Conservation (phyloP, 129 eudicot species). For the Heracleum sosnowskyi region DNA sequence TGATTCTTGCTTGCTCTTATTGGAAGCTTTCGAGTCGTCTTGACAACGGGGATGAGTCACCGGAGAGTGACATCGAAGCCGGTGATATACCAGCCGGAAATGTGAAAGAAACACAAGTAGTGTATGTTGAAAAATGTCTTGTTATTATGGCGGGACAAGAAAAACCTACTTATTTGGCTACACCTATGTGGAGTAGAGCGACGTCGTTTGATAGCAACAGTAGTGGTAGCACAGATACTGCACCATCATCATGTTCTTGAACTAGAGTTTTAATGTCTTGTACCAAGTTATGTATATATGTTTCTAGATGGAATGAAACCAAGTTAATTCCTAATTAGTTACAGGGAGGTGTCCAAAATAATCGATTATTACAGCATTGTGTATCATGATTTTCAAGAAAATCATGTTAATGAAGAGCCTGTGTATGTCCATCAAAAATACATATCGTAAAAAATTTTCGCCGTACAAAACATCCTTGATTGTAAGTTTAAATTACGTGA, state of each 20-base stretch:
- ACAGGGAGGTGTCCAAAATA: no score
- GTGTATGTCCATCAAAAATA: no score
- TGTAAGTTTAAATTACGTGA: no score
- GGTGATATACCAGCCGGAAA: background rate
- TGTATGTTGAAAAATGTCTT: slow-evolving; percentile 19
- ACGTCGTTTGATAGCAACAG: slow-evolving; percentile 21
- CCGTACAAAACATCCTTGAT: no score
- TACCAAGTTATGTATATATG: no score
- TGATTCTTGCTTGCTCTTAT: slow-evolving; percentile 47
- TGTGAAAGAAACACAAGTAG: slow-evolving; percentile 6
- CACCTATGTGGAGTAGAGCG: slow-evolving; percentile 24
- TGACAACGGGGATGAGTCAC: background rate
- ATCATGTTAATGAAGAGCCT: no score
- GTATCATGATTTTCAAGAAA: no score
- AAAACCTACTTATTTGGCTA: slow-evolving; percentile 45
- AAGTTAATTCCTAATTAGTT: no score
- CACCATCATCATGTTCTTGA: background rate
- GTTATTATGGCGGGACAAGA: slow-evolving; percentile 52
- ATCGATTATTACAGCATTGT: no score
- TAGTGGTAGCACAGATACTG: slow-evolving; percentile 1
- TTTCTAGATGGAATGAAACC: no score
- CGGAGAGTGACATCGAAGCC: slow-evolving; percentile 21
- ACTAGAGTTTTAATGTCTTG: no score
- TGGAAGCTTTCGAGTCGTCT: slow-evolving; percentile 32
- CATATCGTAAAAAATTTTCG: no score